Evolutionary conservation across 352 stramenopile species (phyloP), one percentile per base, ranked within the genome.

Genomic region (Globisporangium rhizosaccharum): DNA sequence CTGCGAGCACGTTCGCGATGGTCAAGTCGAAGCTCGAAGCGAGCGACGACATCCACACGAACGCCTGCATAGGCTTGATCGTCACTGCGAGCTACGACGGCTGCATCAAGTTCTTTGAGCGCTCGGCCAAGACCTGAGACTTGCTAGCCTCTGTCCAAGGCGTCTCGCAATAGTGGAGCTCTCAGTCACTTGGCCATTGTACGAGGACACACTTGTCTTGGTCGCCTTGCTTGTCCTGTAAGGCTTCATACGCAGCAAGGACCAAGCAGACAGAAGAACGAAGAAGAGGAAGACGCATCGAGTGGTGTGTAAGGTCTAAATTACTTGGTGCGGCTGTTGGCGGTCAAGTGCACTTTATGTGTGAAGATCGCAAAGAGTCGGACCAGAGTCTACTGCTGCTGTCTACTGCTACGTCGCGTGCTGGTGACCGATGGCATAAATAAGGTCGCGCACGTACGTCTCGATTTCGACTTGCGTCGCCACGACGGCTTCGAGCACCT

Each of bases 401-500:
- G 44, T 18, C 45, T 36, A 20, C 33, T 54, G 30, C 33, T 54
- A 23, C 53, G 41, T 63, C 48, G 44, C 44, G 61, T 81, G 67
- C 51, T 76, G 57, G 51, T 68, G 58, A 45, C 71, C 73, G 37
- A 87, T 84, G 23, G 73, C 68, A 28, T 64, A 58, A 45, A 85
- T 76, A 20, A 85, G 18, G 51, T 85, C 75, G 18, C 67, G 65
- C 26, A 85, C 75, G 56, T 72, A 82, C 18, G 58, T 70, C 62
- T 85, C 72, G 28, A 85, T 76, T 41, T 82, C 70, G 20, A 60
- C 59, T 53, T 94, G 78, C n/a, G 80, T 87, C 28, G 80, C 68
- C 53, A 87, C 65, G 10, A 82, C 93, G 3, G 93, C 90, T 47
- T 97, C 88, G 18, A 98, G 76, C 11, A 98, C 94, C 79, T 98